A percentile compares a stretch with the other conserved stretches of the same genome.
Evolutionary conservation across 441 rosid genomes (phyloP).

Genomic region (Gossypium schwendimanii): DNA sequence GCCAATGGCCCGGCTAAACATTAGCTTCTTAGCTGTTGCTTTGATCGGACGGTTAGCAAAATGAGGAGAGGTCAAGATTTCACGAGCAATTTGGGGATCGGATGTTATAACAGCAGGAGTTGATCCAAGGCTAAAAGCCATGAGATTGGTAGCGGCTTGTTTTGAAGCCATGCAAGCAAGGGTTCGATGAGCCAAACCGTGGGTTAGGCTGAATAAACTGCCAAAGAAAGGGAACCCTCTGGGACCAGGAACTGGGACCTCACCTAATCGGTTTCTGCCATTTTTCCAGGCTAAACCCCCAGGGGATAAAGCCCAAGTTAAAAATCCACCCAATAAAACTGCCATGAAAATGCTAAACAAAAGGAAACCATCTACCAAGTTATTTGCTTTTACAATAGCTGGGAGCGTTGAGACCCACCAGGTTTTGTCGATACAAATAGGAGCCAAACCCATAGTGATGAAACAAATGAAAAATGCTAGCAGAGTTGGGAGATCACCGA

Average conservation of each 20-base stretch:
- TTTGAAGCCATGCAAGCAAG: slow-evolving; percentile 33
- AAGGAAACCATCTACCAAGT: background rate
- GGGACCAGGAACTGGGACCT: slow-evolving; percentile 32
- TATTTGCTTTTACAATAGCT: slow-evolving; percentile 16
- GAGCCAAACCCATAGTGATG: slow-evolving; percentile 8
- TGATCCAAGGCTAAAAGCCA: slow-evolving; percentile 52
- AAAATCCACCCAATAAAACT: slow-evolving; percentile 4
- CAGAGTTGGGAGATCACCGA: background rate
- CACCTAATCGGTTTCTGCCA: slow-evolving; percentile 29
- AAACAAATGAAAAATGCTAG: background rate
- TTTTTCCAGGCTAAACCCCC: slow-evolving; percentile 40
- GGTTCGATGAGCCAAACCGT: slow-evolving; percentile 40
- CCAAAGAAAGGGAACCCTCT: slow-evolving; percentile 43
- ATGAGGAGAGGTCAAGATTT: slow-evolving; percentile 37
- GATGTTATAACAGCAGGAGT: slow-evolving; percentile 43
- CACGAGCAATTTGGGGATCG: slow-evolving; percentile 39
- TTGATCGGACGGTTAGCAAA: slow-evolving; percentile 52
- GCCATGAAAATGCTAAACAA: slow-evolving; percentile 10
- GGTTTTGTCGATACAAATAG: slow-evolving; percentile 13
- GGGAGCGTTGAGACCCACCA: slow-evolving; percentile 30
- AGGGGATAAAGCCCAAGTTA: slow-evolving; percentile 20
- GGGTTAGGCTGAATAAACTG: slow-evolving; percentile 33
- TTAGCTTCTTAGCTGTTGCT: slow-evolving; percentile 38
- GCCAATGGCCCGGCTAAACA: slow-evolving; percentile 60
- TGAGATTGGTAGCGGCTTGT: slow-evolving; percentile 24